Evolutionary conservation across 2,329 filamentous ascomycete species (phyloP).

Genomic region (Xylaria sp.): DNA sequence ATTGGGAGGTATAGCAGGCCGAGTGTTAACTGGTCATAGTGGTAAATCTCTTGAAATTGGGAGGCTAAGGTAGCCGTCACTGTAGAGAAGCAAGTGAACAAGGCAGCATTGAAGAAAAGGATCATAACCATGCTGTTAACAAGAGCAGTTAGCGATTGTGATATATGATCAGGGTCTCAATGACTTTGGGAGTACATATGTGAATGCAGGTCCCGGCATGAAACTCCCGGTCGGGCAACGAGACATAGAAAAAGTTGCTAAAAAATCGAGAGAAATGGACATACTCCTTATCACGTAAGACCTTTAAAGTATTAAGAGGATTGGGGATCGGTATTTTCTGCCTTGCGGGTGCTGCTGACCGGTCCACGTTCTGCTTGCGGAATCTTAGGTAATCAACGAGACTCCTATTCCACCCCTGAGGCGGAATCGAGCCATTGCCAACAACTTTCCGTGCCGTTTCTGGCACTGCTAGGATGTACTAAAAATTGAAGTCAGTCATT

Average conservation of each 20-base stretch:
- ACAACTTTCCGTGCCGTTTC: slow-evolving; percentile 70
- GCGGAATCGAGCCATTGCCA: slow-evolving; percentile 70
- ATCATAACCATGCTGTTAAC: slow-evolving; percentile 64
- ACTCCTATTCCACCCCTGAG: slow-evolving; percentile 68
- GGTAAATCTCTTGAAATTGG: slow-evolving; percentile 63
- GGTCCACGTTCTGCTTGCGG: slow-evolving; percentile 51
- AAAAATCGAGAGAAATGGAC: too few species aligned
- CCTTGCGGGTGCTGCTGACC: slow-evolving; percentile 51
- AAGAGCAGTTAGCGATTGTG: slow-evolving; percentile 13
- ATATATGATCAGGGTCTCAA: too few species aligned
- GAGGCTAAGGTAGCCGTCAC: slow-evolving; percentile 65
- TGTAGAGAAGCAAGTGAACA: slow-evolving; percentile 68
- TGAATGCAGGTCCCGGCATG: not conserved
- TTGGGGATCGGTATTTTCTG: slow-evolving; percentile 65
- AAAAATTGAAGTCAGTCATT: slow-evolving; percentile 14
- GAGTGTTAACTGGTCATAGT: slow-evolving; percentile 62
- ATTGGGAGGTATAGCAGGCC: slow-evolving; percentile 67
- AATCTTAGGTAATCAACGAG: slow-evolving; percentile 61
- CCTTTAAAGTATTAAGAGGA: slow-evolving; percentile 64
- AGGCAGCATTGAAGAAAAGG: slow-evolving; percentile 62
- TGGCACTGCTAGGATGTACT: slow-evolving; percentile 66
- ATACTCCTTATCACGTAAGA: slow-evolving; percentile 61
- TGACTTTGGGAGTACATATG: not conserved
- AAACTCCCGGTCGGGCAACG: not conserved
- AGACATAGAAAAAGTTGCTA: not conserved